Conservation (phyloP, 345 rosid species). For the Brassica juncea region DNA sequence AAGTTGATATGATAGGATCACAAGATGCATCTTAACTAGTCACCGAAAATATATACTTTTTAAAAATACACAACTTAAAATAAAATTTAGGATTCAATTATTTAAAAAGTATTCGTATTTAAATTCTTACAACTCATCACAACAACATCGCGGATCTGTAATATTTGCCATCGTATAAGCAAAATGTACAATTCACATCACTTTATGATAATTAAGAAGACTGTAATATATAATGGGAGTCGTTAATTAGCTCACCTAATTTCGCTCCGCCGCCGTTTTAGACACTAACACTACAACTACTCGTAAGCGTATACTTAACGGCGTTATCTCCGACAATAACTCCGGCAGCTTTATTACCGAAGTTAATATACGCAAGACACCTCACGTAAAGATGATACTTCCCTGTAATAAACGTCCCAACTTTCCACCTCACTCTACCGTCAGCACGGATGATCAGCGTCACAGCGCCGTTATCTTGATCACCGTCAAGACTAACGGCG, state of each 20-base stretch:
- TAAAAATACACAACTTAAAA: neutral
- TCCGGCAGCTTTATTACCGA: constrained; percentile 50
- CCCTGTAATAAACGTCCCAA: constrained; percentile 63
- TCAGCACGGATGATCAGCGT: constrained; percentile 58
- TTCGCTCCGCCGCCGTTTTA: constrained; percentile 37
- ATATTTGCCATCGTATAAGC: constrained; percentile 37
- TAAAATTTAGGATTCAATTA: constrained; percentile 4
- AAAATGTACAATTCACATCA: constrained; percentile 37
- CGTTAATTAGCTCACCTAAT: constrained; percentile 13
- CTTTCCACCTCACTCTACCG: constrained; percentile 84
- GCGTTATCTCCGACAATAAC: constrained; percentile 57
- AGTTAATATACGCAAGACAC: constrained; percentile 60
- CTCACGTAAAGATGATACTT: constrained; percentile 60
- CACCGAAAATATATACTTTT: neutral
- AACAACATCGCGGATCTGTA: constrained; percentile 25
- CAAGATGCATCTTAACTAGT: constrained; percentile 19
- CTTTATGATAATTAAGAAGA: constrained; percentile 1
- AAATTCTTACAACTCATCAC: constrained; percentile 21
- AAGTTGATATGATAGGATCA: constrained; percentile 31
- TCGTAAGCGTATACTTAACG: constrained; percentile 62
- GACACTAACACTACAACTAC: constrained; percentile 67
- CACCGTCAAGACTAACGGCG: constrained; percentile 46
- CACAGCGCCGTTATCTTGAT: constrained; percentile 53
- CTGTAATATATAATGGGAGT: constrained; percentile 9
- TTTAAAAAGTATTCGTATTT: constrained; percentile 6